These are phyloP conservation scores for Physcomitrellopsis africana DNA, from an alignment of 225 moss, liverwort and hornwort genomes.

Conservation along the genomic window DNA sequence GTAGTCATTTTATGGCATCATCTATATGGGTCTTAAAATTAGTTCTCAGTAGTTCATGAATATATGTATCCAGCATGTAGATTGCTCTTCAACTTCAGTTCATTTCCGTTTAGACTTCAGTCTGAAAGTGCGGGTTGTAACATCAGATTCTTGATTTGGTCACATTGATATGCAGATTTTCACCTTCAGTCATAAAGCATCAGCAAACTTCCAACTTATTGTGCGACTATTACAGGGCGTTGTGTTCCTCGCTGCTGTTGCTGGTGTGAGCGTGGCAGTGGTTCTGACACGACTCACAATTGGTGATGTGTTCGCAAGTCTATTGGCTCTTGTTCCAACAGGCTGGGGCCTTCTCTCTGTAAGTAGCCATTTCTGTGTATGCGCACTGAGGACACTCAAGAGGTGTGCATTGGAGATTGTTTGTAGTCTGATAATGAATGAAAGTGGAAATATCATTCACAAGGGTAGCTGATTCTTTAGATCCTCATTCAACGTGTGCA, in stretches of 20 bases:
- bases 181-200: slow-evolving; percentile 67
- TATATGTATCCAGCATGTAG: too few relatives aligned
- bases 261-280: slow-evolving; percentile 57
- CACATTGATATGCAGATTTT: slow-evolving; percentile 47
- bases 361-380: slow-evolving; percentile 26
- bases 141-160: slow-evolving; percentile 14
- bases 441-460: slow-evolving; percentile 8
- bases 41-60: background rate
- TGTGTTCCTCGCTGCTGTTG: slow-evolving; percentile 55
- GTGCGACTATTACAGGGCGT: slow-evolving; percentile 59
- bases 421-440: too few relatives aligned
- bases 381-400: background rate
- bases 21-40: background rate
- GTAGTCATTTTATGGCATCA: background rate
- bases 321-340: slow-evolving; percentile 62
- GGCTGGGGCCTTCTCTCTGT: slow-evolving; percentile 74
- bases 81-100: background rate
- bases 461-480: background rate
- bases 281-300: slow-evolving; percentile 56
- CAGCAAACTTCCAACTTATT: slow-evolving; percentile 64
- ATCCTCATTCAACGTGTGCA: slow-evolving; percentile 25
- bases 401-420: background rate
- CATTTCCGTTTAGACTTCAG: background rate
- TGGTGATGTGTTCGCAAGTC: slow-evolving; percentile 64
- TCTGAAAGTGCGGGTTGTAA: background rate